Evolutionary conservation across 2,329 filamentous ascomycete species (phyloP), one percentile per base, ranked within the genome.

Genomic region (Cercospora zeina): DNA sequence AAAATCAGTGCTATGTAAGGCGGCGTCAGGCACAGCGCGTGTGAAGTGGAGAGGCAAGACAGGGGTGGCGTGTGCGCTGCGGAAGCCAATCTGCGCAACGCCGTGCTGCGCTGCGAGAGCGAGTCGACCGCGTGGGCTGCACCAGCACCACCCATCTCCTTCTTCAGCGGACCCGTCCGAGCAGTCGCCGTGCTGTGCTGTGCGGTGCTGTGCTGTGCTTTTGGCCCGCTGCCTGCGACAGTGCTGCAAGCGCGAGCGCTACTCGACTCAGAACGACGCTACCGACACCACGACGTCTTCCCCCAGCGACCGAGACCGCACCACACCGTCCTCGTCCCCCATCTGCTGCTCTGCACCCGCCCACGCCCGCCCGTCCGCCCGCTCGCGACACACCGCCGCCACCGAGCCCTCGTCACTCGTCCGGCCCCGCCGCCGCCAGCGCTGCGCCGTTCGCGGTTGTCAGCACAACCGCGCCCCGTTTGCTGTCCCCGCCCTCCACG

Each of bases 11-110:
- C 39, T 45, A 45, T n/a, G n/a, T n/a, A n/a, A n/a, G 54, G 27
- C 21, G 34, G 19, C 53, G 53, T 37, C 53, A 55, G 53, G 53
- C 34, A 55, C 53, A 55, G 53, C 21, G 21, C 53, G 19, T n/a
- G 37, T 21, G 39, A 39, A 55, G 53, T 55, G 53, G 53, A 55
- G 53, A 39, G 24, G 53, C 39, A 45, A 42, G 54, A 57, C 36
- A 57, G 37, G 37, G 37, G 37, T 49, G 36, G 54, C 24, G 24
- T 57, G 11, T 33, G 24, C 54, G 39, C 54, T 16, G 21, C 27
- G 54, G 24, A 27, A 27, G 24, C 24, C 54, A 57, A 47, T 27
- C 39, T 57, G 54, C 45, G 27, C 37, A 49, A 45, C 37, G 37
- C 27, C 37, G 21, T 19, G 21, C 21, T 19, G 21, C 21, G 34